Percentiles rank a stretch among this genome's conserved stretches.
phyloP scores from a whole-genome alignment of 306 rosid genomes.

The Fragaria ananassa region DNA sequence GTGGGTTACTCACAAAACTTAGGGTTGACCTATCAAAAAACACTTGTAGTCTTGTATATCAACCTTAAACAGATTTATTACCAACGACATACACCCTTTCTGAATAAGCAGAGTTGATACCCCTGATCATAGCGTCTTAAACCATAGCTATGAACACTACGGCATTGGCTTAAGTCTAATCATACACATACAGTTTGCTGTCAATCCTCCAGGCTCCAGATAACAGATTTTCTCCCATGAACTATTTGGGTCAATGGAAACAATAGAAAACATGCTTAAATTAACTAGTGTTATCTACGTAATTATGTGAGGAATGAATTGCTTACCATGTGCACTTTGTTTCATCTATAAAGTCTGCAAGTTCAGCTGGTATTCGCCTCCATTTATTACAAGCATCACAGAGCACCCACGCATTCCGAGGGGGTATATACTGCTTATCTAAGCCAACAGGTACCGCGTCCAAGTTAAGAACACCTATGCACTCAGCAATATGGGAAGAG shows the following conservation, averaged over 20 bases:
- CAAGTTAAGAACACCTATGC: conserved; percentile 32
- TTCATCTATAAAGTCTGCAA: conserved; percentile 79
- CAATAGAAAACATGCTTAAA: conserved; percentile 21
- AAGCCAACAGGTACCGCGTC: conserved; percentile 37
- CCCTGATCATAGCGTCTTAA: not conserved
- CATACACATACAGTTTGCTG: not conserved
- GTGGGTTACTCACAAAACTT: not conserved
- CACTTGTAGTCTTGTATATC: not conserved
- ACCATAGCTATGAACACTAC: not conserved
- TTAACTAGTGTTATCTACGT: not conserved
- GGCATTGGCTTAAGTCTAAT: not conserved
- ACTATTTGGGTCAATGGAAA: not conserved
- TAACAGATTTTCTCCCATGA: no score
- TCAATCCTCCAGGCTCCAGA: no score
- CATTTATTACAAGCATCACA: conserved; percentile 95
- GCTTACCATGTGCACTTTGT: conserved; percentile 79
- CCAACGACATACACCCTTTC: not conserved
- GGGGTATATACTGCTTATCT: conserved; percentile 52
- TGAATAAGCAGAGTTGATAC: not conserved
- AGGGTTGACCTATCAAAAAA: not conserved
- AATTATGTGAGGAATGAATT: conserved; percentile 14
- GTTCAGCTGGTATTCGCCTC: conserved; percentile 89
- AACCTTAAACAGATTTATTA: not conserved
- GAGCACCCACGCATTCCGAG: conserved; percentile 84
- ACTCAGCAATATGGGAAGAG: conserved; percentile 32